Conservation (phyloP, 2,329 filamentous ascomycete genomes). For the Escovopsis sp. region DNA sequence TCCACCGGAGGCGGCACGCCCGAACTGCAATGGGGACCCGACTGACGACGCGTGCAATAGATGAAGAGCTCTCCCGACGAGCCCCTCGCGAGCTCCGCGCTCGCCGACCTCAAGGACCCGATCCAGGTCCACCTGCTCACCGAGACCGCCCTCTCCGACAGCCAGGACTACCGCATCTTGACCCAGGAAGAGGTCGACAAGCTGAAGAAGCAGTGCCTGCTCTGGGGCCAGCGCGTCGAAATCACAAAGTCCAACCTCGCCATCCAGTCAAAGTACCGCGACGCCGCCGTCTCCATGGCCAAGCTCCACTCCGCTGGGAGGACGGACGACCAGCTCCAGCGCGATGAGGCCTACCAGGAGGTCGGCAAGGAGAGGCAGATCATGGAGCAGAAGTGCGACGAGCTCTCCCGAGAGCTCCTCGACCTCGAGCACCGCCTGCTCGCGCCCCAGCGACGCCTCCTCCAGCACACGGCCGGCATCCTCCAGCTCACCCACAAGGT, state of each 20-base stretch:
- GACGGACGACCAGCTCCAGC: slow-evolving; percentile 30
- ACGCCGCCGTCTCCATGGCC: slow-evolving; percentile 77
- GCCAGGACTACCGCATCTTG: slow-evolving; percentile 68
- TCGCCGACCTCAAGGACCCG: slow-evolving; percentile 49
- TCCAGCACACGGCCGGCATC: slow-evolving; percentile 86
- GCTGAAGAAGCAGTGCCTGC: slow-evolving; percentile 72
- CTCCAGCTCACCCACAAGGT: slow-evolving; percentile 78
- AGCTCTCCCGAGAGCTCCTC: slow-evolving; percentile 67
- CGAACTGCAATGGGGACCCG: too few relatives aligned
- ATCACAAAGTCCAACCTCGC: slow-evolving; percentile 68
- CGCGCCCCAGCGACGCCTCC: slow-evolving; percentile 56
- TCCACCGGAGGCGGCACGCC: too few relatives aligned
- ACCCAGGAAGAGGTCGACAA: slow-evolving; percentile 84
- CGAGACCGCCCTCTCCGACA: slow-evolving; percentile 84
- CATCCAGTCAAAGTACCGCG: slow-evolving; percentile 84
- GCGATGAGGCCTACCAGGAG: slow-evolving; percentile 35
- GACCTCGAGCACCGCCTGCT: slow-evolving; percentile 62
- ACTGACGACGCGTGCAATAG: slow-evolving; percentile 19
- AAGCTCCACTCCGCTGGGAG: slow-evolving; percentile 55
- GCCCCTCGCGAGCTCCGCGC: slow-evolving; percentile 39
- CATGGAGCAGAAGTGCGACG: slow-evolving; percentile 71
- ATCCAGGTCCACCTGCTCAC: slow-evolving; percentile 85
- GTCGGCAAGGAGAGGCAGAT: slow-evolving; percentile 61
- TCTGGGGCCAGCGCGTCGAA: slow-evolving; percentile 62
- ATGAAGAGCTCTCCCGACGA: slow-evolving; percentile 30